These are phyloP conservation scores for Aspergillus melleus DNA, from an alignment of 2,329 filamentous ascomycete species.

Conservation along the genomic window DNA sequence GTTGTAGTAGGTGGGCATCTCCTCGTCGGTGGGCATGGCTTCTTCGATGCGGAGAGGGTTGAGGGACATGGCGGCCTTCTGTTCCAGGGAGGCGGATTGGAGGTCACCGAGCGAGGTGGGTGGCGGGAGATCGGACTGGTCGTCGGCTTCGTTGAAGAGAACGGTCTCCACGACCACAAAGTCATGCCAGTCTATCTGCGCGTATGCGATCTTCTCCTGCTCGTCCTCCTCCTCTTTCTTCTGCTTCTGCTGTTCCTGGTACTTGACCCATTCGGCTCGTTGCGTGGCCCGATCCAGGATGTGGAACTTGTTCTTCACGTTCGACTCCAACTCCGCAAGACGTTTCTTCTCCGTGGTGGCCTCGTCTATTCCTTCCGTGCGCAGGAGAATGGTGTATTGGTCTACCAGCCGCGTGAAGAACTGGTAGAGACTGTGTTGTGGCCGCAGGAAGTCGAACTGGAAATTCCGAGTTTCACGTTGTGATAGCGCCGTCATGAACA, in stretches of 20 bases:
- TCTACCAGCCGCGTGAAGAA: constrained; percentile 92
- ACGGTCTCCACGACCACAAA: constrained; percentile 96
- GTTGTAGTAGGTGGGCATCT: constrained; percentile 53
- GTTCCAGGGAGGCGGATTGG: constrained; percentile 90
- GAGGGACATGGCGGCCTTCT: constrained; percentile 88
- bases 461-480: constrained; percentile 88
- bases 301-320: constrained; percentile 75
- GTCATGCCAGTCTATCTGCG: constrained; percentile 96
- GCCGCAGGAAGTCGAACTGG: constrained; percentile 93
- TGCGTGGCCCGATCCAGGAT: constrained; percentile 78
- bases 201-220: constrained; percentile 73
- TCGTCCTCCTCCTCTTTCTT: constrained; percentile 87
- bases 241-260: constrained; percentile 78
- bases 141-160: constrained; percentile 84
- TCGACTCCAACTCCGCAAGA: constrained; percentile 70
- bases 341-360: constrained; percentile 71
- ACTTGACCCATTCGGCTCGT: constrained; percentile 83
- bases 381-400: constrained; percentile 82
- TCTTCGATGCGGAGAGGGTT: constrained; percentile 86
- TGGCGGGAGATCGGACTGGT: constrained; percentile 79
- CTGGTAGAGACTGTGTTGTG: constrained; percentile 93
- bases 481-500: constrained; percentile 85
- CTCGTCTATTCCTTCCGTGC: constrained; percentile 66
- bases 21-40: constrained; percentile 81
- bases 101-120: constrained; percentile 88